These are phyloP conservation scores for Stygiomarasmius scandens DNA, from an alignment of 1,284 basidiomycete genomes.

Conservation along the genomic window DNA sequence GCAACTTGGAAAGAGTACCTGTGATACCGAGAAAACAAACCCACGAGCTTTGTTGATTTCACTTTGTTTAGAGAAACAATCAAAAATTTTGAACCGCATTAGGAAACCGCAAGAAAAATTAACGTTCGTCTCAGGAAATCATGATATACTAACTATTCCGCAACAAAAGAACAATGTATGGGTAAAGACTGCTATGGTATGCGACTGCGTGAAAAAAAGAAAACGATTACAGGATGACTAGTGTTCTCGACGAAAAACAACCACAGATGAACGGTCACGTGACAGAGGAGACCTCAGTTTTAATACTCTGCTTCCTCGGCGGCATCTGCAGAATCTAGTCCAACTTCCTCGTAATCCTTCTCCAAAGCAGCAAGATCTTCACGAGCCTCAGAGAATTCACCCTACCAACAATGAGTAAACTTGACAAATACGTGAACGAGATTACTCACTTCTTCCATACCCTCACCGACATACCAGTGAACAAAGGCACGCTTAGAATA, in stretches of 20 bases:
- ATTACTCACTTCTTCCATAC: slow-evolving; percentile 99
- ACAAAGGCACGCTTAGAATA: slow-evolving; percentile 93
- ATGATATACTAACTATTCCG: slow-evolving; percentile 3
- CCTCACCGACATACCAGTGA: slow-evolving; percentile 95
- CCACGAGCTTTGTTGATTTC: slow-evolving; percentile 1
- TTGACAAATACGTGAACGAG: too few species aligned
- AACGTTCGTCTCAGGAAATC: not conserved
- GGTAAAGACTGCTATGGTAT: slow-evolving; percentile 9
- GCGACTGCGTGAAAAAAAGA: not conserved
- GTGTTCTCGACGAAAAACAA: slow-evolving; percentile 19
- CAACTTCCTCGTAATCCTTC: slow-evolving; percentile 97
- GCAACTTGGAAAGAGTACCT: too few species aligned
- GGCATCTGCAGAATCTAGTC: slow-evolving; percentile 85
- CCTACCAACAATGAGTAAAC: too few species aligned
- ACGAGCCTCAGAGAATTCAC: slow-evolving; percentile 96
- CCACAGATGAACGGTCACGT: slow-evolving; percentile 14
- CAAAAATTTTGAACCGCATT: slow-evolving; percentile 1
- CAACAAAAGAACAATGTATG: slow-evolving; percentile 10
- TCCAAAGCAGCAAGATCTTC: slow-evolving; percentile 97
- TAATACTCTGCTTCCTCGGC: slow-evolving; percentile 84
- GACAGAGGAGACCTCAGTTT: slow-evolving; percentile 11
- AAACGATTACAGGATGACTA: slow-evolving; percentile 33
- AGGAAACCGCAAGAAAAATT: not conserved
- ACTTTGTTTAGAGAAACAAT: not conserved
- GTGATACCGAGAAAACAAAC: not conserved